Conservation (phyloP, 2,329 filamentous ascomycete species). For the Apiospora malaysiana region DNA sequence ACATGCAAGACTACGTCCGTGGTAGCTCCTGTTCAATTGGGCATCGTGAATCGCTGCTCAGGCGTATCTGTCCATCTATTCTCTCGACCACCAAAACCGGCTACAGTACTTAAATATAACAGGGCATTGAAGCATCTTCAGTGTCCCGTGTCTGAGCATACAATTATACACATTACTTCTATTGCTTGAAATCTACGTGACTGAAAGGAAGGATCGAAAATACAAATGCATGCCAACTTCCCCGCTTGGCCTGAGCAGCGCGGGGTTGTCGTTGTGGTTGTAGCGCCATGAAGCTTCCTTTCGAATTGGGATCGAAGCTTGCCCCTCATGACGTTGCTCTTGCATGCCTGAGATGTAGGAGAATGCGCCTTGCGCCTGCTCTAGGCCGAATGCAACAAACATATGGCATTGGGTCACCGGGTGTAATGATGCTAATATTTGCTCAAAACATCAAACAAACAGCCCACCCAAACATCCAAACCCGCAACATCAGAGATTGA, state of each 20-base stretch:
- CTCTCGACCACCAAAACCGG: too few species aligned
- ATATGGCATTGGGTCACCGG: background rate
- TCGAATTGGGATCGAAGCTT: background rate
- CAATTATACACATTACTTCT: too few species aligned
- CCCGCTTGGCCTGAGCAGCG: background rate
- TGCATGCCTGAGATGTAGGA: background rate
- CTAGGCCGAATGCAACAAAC: background rate
- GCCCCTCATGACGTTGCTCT: conserved; percentile 22
- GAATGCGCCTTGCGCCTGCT: background rate
- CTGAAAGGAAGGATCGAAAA: too few species aligned
- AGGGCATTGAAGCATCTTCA: too few species aligned
- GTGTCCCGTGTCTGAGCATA: too few species aligned
- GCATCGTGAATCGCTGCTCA: too few species aligned
- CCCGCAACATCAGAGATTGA: background rate
- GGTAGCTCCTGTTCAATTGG: too few species aligned
- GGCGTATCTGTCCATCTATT: too few species aligned
- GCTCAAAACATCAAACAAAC: conserved; percentile 7
- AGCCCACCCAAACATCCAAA: conserved; percentile 9
- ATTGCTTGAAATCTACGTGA: too few species aligned
- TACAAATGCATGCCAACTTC: background rate
- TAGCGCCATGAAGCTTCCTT: background rate
- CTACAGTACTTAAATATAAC: too few species aligned
- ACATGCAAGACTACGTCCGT: background rate
- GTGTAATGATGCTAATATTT: conserved; percentile 15
- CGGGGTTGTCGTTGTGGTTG: conserved; percentile 1